These are phyloP conservation scores for Penicillium glabrum DNA, from an alignment of 2,329 filamentous ascomycete species.

Conservation along the genomic window DNA sequence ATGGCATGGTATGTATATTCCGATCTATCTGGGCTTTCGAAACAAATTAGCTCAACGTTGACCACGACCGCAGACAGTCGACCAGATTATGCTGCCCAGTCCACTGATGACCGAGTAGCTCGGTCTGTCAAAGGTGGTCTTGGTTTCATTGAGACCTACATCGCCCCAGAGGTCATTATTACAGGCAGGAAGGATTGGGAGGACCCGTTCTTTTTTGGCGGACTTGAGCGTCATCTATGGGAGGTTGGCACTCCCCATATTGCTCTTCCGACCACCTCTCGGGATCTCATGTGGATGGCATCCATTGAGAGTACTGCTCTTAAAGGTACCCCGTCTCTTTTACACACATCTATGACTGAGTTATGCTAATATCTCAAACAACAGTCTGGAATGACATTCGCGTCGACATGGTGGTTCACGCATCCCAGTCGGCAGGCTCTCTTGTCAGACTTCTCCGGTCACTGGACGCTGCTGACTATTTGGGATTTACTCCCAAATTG, in stretches of 20 bases:
- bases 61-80: slow-evolving; percentile 59
- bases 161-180: slow-evolving; percentile 76
- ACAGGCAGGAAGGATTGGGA: slow-evolving; percentile 68
- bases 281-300: slow-evolving; percentile 71
- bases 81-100: slow-evolving; percentile 69
- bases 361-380: not conserved
- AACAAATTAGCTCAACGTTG: not conserved
- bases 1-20: slow-evolving; percentile 51
- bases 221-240: slow-evolving; percentile 56
- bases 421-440: slow-evolving; percentile 68
- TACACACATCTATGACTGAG: slow-evolving; percentile 6
- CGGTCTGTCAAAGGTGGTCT: slow-evolving; percentile 65
- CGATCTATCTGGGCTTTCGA: not conserved
- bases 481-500: slow-evolving; percentile 68
- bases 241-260: slow-evolving; percentile 64
- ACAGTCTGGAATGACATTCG: slow-evolving; percentile 74
- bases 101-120: slow-evolving; percentile 69
- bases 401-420: slow-evolving; percentile 83
- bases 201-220: slow-evolving; percentile 65
- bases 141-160: slow-evolving; percentile 67
- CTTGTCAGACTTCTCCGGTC: slow-evolving; percentile 76
- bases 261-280: slow-evolving; percentile 66
- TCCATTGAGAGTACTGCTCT: slow-evolving; percentile 73
- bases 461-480: slow-evolving; percentile 72
- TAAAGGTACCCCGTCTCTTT: slow-evolving; percentile 50